These are phyloP conservation scores for Aspergillus glaucus DNA, from an alignment of 2,329 filamentous ascomycete species.

Conservation along the genomic window DNA sequence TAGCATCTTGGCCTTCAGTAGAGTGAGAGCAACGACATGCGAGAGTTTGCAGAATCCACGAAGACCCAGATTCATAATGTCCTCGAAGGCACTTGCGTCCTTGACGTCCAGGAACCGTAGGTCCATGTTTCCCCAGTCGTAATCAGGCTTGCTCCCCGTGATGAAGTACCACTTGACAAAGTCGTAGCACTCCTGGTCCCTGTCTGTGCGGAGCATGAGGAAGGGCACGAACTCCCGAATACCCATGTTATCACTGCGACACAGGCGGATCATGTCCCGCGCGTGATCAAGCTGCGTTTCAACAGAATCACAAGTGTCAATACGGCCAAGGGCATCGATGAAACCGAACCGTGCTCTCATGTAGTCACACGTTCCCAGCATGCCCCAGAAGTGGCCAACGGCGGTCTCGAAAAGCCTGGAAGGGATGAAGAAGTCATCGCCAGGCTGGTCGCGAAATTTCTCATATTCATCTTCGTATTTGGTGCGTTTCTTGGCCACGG, in stretches of 20 bases:
- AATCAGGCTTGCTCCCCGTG: slow-evolving; percentile 16
- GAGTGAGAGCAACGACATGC: slow-evolving; percentile 16
- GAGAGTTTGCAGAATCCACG: slow-evolving; percentile 8
- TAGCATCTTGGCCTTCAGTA: slow-evolving; percentile 34
- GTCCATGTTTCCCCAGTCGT: slow-evolving; percentile 24
- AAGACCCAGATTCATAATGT: slow-evolving; percentile 10
- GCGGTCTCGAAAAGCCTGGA: slow-evolving; percentile 33
- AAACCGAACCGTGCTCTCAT: slow-evolving; percentile 35
- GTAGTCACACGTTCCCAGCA: slow-evolving; percentile 39
- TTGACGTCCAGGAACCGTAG: slow-evolving; percentile 5
- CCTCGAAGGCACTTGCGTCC: slow-evolving; percentile 39
- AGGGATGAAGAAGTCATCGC: slow-evolving; percentile 17
- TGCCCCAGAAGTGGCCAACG: slow-evolving; percentile 41
- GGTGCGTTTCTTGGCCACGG: background rate
- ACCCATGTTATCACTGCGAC: slow-evolving; percentile 42
- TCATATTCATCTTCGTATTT: slow-evolving; percentile 32
- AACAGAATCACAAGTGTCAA: slow-evolving; percentile 32
- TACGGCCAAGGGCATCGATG: slow-evolving; percentile 26
- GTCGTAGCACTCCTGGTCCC: slow-evolving; percentile 48
- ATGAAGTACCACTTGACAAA: slow-evolving; percentile 45
- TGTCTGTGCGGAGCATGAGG: slow-evolving; percentile 41
- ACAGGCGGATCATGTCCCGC: slow-evolving; percentile 41
- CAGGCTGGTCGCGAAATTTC: slow-evolving; percentile 26
- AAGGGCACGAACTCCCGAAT: slow-evolving; percentile 37
- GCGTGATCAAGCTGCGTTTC: slow-evolving; percentile 35